phyloP scores from a whole-genome alignment of 1,284 basidiomycete genomes.

The Cryptococcus sp. region DNA sequence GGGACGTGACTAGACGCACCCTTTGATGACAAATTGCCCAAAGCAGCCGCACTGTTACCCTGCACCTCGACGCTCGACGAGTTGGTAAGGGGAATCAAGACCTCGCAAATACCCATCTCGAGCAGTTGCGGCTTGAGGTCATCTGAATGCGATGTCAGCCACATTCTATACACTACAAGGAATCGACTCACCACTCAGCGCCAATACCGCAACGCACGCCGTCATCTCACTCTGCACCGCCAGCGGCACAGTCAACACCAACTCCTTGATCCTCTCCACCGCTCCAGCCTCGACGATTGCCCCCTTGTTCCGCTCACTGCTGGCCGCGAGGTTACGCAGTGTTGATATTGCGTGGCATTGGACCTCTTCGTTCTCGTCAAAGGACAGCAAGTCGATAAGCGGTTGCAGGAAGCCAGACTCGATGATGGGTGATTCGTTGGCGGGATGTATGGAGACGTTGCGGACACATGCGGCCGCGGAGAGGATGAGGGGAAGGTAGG shows the following conservation, averaged over 20 bases:
- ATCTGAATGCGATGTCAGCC: slow-evolving; percentile 58
- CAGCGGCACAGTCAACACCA: slow-evolving; percentile 92
- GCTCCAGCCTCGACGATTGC: slow-evolving; percentile 98
- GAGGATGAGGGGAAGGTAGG: slow-evolving; percentile 97
- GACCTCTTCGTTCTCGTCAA: slow-evolving; percentile 99
- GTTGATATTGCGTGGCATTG: slow-evolving; percentile 99
- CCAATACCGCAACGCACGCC: slow-evolving; percentile 93
- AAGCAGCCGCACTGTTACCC: slow-evolving; percentile 95
- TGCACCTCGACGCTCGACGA: slow-evolving; percentile 97
- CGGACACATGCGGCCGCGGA: slow-evolving; percentile 98
- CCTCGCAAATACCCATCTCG: slow-evolving; percentile 98
- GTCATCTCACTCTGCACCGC: slow-evolving; percentile 99
- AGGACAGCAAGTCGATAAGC: slow-evolving; percentile 91
- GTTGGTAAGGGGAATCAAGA: slow-evolving; percentile 93
- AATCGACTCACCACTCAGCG: slow-evolving; percentile 71
- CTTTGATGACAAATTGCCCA: slow-evolving; percentile 96
- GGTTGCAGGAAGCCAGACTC: slow-evolving; percentile 97
- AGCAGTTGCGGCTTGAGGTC: slow-evolving; percentile 92
- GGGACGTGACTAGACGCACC: slow-evolving; percentile 56
- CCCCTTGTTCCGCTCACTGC: slow-evolving; percentile 97
- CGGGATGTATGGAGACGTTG: slow-evolving; percentile 98
- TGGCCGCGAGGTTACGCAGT: slow-evolving; percentile 92
- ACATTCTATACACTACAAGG: neutral
- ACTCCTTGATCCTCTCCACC: slow-evolving; percentile 95
- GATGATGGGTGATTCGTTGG: slow-evolving; percentile 99